Conservation (phyloP, 2,329 filamentous ascomycete genomes). For the Raffaelea deltoideospora region DNA sequence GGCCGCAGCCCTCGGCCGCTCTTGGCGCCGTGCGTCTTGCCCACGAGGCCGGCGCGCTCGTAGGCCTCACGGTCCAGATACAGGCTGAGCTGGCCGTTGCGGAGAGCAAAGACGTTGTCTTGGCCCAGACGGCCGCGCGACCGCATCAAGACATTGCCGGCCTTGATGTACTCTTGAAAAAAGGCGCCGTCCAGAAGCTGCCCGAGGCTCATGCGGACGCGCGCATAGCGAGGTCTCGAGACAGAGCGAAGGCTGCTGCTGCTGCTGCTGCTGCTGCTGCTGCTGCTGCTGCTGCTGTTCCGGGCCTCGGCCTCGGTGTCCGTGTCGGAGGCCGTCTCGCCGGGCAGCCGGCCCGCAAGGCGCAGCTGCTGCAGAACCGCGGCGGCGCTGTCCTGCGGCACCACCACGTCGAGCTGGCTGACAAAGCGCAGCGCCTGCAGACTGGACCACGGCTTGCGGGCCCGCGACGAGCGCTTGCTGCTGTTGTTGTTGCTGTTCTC, state of each 20-base stretch:
- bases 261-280: no score
- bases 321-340: no score
- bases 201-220: constrained; percentile 56
- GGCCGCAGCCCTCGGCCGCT: constrained; percentile 46
- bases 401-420: constrained; percentile 49
- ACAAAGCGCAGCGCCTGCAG: constrained; percentile 47
- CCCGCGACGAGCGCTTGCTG: background rate
- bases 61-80: constrained; percentile 70
- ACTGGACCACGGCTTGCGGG: constrained; percentile 58
- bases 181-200: constrained; percentile 62
- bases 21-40: constrained; percentile 47
- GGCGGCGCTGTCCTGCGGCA: constrained; percentile 49
- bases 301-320: constrained; percentile 12
- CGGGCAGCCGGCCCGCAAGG: no score
- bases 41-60: constrained; percentile 67
- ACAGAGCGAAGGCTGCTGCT: no score
- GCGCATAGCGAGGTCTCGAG: constrained; percentile 47
- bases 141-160: constrained; percentile 65
- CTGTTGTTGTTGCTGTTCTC: background rate
- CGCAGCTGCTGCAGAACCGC: constrained; percentile 37
- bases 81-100: constrained; percentile 56
- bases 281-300: no score
- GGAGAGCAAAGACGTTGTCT: constrained; percentile 58
- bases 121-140: constrained; percentile 59
- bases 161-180: constrained; percentile 74